Conservation (phyloP, 1,139 yeast genomes). For the Nematodospora anomalae region DNA sequence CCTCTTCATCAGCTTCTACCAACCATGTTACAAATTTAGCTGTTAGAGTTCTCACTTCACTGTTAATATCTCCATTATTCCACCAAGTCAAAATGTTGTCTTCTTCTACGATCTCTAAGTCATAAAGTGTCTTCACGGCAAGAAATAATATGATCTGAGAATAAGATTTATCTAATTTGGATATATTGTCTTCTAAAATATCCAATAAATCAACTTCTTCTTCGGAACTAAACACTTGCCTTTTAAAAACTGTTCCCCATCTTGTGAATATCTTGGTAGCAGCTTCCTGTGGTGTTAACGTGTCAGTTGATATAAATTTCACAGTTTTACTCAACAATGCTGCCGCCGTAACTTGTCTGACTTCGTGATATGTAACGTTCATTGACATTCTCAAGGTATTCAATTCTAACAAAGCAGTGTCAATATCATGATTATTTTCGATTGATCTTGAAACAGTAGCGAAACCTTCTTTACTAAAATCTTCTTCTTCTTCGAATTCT, state of each 20-base stretch:
- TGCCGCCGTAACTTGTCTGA: conserved; percentile 73
- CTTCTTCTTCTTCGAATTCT: conserved; percentile 69
- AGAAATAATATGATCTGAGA: conserved; percentile 59
- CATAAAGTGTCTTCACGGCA: conserved; percentile 70
- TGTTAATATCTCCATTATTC: conserved; percentile 49
- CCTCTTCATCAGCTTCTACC: conserved; percentile 81
- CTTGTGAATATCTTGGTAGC: conserved; percentile 68
- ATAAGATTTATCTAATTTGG: conserved; percentile 26
- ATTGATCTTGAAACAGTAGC: conserved; percentile 94
- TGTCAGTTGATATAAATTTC: conserved; percentile 73
- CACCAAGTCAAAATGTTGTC: conserved; percentile 83
- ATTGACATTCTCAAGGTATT: conserved; percentile 96
- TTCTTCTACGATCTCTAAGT: conserved; percentile 78
- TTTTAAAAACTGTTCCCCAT: conserved; percentile 77
- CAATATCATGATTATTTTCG: conserved; percentile 88
- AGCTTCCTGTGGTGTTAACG: conserved; percentile 74
- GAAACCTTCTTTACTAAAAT: conserved; percentile 81
- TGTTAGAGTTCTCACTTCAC: conserved; percentile 55
- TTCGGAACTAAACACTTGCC: conserved; percentile 77
- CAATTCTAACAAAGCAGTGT: conserved; percentile 87
- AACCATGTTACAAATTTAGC: conserved; percentile 85
- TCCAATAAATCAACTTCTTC: conserved; percentile 77
- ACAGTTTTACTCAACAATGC: conserved; percentile 70
- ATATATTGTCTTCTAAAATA: conserved; percentile 53
- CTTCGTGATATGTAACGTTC: conserved; percentile 94